phyloP scores from a whole-genome alignment of 352 stramenopile species.

The Phytopythium oedochilum region DNA sequence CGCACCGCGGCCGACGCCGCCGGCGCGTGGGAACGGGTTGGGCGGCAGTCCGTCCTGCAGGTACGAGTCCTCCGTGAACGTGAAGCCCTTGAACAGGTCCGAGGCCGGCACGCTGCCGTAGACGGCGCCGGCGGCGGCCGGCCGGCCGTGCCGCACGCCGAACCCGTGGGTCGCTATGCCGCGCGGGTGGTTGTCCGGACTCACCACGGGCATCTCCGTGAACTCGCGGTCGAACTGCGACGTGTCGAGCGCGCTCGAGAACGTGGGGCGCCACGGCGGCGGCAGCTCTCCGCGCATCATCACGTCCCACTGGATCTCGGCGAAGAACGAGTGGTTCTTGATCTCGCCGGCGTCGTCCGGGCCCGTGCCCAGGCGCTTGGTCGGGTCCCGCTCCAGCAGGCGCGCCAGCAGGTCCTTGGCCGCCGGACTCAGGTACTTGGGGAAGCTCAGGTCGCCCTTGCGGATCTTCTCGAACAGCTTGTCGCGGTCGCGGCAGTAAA shows the following conservation, averaged over 20 bases:
- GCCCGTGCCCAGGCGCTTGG: conserved; percentile 90
- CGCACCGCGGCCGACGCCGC: conserved; percentile 2
- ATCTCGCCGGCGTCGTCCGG: conserved; percentile 73
- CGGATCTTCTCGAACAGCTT: conserved; percentile 98
- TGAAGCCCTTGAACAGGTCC: conserved; percentile 83
- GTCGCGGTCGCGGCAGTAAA: conserved; percentile 95
- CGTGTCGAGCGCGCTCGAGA: conserved; percentile 93
- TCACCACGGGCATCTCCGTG: conserved; percentile 95
- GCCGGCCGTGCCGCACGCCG: conserved; percentile 39
- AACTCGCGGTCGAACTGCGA: conserved; percentile 98
- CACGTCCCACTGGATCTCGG: conserved; percentile 72
- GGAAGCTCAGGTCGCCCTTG: conserved; percentile 93
- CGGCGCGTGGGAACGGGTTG: conserved; percentile 6
- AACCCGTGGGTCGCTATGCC: conserved; percentile 49
- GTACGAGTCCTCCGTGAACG: conserved; percentile 82
- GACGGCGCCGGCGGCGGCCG: conserved; percentile 23
- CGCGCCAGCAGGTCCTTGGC: conserved; percentile 86
- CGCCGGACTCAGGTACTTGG: conserved; percentile 88
- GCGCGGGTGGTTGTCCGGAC: conserved; percentile 77
- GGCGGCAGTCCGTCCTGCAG: conserved; percentile 52
- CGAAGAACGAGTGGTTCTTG: conserved; percentile 81
- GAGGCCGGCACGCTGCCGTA: conserved; percentile 53
- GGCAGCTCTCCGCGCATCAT: conserved; percentile 54
- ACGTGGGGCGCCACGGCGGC: conserved; percentile 91
- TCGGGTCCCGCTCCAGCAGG: conserved; percentile 94